These are phyloP conservation scores for Trypanosoma theileri DNA, from an alignment of 208 protist genomes.

Conservation along the genomic window DNA sequence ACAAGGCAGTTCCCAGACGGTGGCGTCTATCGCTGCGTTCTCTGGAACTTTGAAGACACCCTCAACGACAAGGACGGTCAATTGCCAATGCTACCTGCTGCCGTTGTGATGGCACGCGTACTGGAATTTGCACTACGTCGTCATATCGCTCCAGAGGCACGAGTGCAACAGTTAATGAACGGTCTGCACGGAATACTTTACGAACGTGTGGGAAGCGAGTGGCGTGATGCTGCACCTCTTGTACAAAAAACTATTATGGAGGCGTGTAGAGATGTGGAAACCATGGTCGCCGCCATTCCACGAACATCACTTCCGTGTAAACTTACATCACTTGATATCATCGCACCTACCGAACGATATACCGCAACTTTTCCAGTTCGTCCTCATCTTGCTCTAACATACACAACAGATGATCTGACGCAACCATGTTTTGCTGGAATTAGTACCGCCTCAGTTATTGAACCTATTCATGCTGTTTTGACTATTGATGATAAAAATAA, in stretches of 20 bases:
- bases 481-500: constrained; percentile 82
- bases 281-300: constrained; percentile 63
- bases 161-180: constrained; percentile 54
- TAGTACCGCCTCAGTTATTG: constrained; percentile 59
- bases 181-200: constrained; percentile 61
- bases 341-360: constrained; percentile 64
- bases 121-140: constrained; percentile 57
- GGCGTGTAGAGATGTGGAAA: constrained; percentile 56
- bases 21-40: constrained; percentile 81
- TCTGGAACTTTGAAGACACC: constrained; percentile 69
- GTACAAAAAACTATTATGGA: constrained; percentile 62
- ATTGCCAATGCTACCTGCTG: constrained; percentile 53
- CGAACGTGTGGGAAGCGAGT: constrained; percentile 76
- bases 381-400: constrained; percentile 79
- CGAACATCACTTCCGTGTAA: constrained; percentile 70
- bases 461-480: constrained; percentile 79
- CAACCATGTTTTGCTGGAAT: constrained; percentile 50
- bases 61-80: constrained; percentile 50
- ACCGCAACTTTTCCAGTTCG: constrained; percentile 75
- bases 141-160: constrained; percentile 38
- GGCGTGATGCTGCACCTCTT: constrained; percentile 61
- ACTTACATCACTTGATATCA: constrained; percentile 72
- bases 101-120: constrained; percentile 56
- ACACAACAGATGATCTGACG: constrained; percentile 52
- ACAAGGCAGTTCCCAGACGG: constrained; percentile 88